Evolutionary conservation across 106 monocot species (phyloP).

Genomic region (Hemerocallis citrina): DNA sequence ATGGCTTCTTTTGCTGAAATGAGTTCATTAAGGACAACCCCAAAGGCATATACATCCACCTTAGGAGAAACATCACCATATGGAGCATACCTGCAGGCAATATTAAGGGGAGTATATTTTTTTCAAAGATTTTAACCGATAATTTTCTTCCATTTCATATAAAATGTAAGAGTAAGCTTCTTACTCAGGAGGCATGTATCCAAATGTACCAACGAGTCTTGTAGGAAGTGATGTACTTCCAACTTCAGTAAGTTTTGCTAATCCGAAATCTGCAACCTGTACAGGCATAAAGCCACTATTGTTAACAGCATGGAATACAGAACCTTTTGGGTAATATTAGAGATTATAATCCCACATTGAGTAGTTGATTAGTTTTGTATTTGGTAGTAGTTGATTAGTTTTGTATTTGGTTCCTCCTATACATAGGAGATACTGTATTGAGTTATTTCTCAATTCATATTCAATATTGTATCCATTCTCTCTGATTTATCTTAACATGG

Average conservation of each 20-base stretch:
- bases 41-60: slow-evolving; percentile 94
- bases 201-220: slow-evolving; percentile 84
- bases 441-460: too few relatives aligned
- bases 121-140: background rate
- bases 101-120: background rate
- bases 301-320: too few relatives aligned
- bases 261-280: slow-evolving; percentile 99
- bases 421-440: too few relatives aligned
- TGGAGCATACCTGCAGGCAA: slow-evolving; percentile 54
- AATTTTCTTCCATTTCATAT: background rate
- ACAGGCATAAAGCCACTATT: too few relatives aligned
- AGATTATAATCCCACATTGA: too few relatives aligned
- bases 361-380: too few relatives aligned
- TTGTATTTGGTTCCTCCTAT: too few relatives aligned
- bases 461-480: too few relatives aligned
- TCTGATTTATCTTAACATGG: too few relatives aligned
- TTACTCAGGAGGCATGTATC: slow-evolving; percentile 99
- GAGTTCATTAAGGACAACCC: slow-evolving; percentile 92
- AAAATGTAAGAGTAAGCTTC: slow-evolving; percentile 5
- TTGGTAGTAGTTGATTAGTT: too few relatives aligned
- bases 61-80: slow-evolving; percentile 88
- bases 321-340: too few relatives aligned
- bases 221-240: slow-evolving; percentile 49
- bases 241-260: slow-evolving; percentile 80
- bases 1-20: slow-evolving; percentile 88